Evolutionary conservation across 176 grass and related monocot genomes (phyloP), one percentile per base, ranked within the genome.

Genomic region (Ensete ventricosum): DNA sequence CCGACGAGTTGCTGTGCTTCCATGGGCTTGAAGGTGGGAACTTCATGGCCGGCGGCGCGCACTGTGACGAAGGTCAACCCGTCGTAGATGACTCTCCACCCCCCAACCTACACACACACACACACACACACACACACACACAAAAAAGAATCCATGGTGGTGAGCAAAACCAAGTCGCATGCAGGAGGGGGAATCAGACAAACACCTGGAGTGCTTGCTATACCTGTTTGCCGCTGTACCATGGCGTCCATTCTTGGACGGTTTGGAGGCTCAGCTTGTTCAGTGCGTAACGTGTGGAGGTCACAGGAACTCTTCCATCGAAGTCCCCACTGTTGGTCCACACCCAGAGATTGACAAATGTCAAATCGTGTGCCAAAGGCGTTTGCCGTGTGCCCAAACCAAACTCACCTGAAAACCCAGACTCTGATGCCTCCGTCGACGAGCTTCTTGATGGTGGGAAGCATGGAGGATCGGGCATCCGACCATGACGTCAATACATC

Each of bases 381-480:
- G 34, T 43, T 43, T 43, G 34, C 4, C 3, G 34, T 43, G 34
- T 43, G 4, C 34, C 4, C 24, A 2, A 10, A 9, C 16, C 24
- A 2, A 10, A 9, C 16, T 74, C 9, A 82, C 84, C 75, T 87
- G 84, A 78, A 87, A 48, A 90, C 79, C 84, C 84, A 87, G 19
- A 90, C 76, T 70, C 85, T 76, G 76, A 90, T 23, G 52, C 84
- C 89, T 0, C 86, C 86, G 13, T 82, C 63, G 52, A 85, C 52
- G 67, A 96, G 86, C 67, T 87, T 92, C 16, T 74, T 84, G 68
- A 96, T 74, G 82, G 84, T 77, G 66, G 89, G 89, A 53, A 96
- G 80, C 3, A 81, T 77, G 1, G 86, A 85, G 50, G 71, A 49
- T 13, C 75, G 49, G 1, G 86, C 73, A 13, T 92, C 89, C 55